Base-by-base conservation (phyloP, 2,329 filamentous ascomycete genomes). In the Chaetomium strumarium region DNA sequence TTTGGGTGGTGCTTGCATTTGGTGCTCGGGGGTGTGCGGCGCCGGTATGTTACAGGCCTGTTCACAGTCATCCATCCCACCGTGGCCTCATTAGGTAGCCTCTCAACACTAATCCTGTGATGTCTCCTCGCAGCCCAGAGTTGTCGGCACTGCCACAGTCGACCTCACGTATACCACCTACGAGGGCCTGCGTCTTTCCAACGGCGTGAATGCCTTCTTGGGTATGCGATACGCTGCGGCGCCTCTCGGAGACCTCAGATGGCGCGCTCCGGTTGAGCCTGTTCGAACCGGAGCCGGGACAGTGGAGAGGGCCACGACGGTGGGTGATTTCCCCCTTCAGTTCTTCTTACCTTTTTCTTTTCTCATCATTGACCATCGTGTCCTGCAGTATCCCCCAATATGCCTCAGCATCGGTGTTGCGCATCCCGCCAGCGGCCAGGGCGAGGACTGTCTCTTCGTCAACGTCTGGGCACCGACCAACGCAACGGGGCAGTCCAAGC, bases 141-240 rank as follows among this genome's bases (percentile, higher is more conserved):
- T 49, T 14, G 11, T 51, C 37, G 31, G 42, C 24, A 44, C 50
- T 9, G 38, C 41, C 34, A 31, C n/a, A 5, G 62, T 72, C 43
- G 67, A 76, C 55, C 66, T 77, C 19, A 70, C 68, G 29, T 77
- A 78, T 53, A 68, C 73, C n/a, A 62, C 62, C 24, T 78, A 77
- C 51, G 65, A 68, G 20, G 75, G 75, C 29, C 62, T 63, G 3
- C 58, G 63, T 2, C 64, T 74, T 4, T 56, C 61, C 20, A 68
- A 63, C 29, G 69, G 67, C n/a, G 67, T 78, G 30, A 69, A 68
- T 46, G 66, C 75, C 59, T 79, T 72, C 60, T 65, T 75, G 3
- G 75, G 75, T 12, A 66, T 76, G 63, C 75, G 77, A 40, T 82
- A 74, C 61, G 79, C 79, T 11, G 68, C 71, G 13, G 67, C 77